phyloP scores from a whole-genome alignment of 768 basidiomycete species.

The Suillus sp. region DNA sequence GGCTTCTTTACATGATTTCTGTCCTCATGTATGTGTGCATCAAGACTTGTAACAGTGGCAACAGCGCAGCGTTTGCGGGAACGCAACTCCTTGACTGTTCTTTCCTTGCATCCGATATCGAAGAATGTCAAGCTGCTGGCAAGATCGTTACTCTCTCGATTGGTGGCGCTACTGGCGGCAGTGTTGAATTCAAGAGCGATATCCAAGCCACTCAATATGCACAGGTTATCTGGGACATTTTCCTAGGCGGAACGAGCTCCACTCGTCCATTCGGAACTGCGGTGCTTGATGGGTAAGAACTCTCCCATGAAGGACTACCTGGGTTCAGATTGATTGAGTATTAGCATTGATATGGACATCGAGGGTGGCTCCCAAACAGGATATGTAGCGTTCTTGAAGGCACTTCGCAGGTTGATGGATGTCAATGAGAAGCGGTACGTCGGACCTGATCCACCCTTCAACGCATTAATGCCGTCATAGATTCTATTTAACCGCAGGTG shows the following conservation, averaged over 20 bases:
- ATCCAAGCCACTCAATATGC: constrained; percentile 39
- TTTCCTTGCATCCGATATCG: constrained; percentile 43
- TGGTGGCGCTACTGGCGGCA: constrained; percentile 46
- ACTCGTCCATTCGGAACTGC: constrained; percentile 49
- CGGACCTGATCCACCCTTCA: neutral
- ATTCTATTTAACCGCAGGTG: constrained; percentile 40
- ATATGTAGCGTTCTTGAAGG: constrained; percentile 46
- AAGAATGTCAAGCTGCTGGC: constrained; percentile 46
- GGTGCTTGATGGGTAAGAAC: constrained; percentile 45
- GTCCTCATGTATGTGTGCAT: too few relatives aligned
- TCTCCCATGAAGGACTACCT: neutral
- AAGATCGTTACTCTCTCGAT: constrained; percentile 50
- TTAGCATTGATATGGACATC: constrained; percentile 71
- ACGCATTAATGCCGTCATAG: constrained; percentile 11
- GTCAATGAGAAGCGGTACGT: neutral
- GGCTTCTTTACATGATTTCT: too few relatives aligned
- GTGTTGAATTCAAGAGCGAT: constrained; percentile 42
- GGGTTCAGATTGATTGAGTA: neutral
- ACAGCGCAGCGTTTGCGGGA: constrained; percentile 44
- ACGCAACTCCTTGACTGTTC: constrained; percentile 44
- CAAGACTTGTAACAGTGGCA: constrained; percentile 44
- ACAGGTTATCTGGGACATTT: constrained; percentile 44
- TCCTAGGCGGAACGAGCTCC: constrained; percentile 46
- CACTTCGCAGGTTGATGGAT: constrained; percentile 5
- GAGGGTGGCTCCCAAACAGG: constrained; percentile 60